phyloP scores from a whole-genome alignment of 192 early-diverging fungal species.

The Fimicolochytrium jonesii region DNA sequence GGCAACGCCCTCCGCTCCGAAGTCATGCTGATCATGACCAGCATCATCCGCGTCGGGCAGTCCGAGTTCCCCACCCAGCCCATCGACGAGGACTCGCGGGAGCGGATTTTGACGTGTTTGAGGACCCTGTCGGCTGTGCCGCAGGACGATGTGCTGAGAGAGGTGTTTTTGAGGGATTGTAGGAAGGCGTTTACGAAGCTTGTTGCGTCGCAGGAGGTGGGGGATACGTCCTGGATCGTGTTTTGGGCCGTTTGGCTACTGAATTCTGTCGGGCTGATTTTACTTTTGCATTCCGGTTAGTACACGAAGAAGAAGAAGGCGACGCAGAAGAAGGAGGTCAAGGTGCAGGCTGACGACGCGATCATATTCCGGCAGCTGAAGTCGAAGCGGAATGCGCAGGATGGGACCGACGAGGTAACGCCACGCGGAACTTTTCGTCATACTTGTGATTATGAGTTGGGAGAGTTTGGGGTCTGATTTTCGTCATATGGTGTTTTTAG shows the following conservation, averaged over 20 bases:
- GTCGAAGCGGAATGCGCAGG: constrained; percentile 61
- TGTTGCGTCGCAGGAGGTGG: constrained; percentile 65
- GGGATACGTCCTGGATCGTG: too few relatives aligned
- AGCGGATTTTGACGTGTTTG: constrained; percentile 86
- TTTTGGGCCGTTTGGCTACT: background rate
- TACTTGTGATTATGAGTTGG: too few relatives aligned
- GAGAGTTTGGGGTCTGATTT: too few relatives aligned
- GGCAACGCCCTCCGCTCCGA: constrained; percentile 88
- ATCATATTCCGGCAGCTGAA: constrained; percentile 84
- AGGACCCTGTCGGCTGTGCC: constrained; percentile 36
- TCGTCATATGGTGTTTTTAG: too few relatives aligned
- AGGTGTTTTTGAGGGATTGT: constrained; percentile 61
- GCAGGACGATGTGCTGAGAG: constrained; percentile 48
- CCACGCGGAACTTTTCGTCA: too few relatives aligned
- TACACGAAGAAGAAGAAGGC: constrained; percentile 53
- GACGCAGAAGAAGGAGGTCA: constrained; percentile 59
- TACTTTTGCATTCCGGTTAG: constrained; percentile 17
- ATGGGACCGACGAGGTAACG: constrained; percentile 48
- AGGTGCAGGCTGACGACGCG: constrained; percentile 82
- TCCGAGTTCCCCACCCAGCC: constrained; percentile 77
- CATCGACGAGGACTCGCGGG: constrained; percentile 96
- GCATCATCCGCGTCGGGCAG: constrained; percentile 87
- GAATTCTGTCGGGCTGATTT: background rate
- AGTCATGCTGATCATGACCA: constrained; percentile 96
- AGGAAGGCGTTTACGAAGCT: constrained; percentile 62